These are phyloP conservation scores for Aegilops umbellulata DNA, from an alignment of 176 grass and related monocot species.

Conservation along the genomic window DNA sequence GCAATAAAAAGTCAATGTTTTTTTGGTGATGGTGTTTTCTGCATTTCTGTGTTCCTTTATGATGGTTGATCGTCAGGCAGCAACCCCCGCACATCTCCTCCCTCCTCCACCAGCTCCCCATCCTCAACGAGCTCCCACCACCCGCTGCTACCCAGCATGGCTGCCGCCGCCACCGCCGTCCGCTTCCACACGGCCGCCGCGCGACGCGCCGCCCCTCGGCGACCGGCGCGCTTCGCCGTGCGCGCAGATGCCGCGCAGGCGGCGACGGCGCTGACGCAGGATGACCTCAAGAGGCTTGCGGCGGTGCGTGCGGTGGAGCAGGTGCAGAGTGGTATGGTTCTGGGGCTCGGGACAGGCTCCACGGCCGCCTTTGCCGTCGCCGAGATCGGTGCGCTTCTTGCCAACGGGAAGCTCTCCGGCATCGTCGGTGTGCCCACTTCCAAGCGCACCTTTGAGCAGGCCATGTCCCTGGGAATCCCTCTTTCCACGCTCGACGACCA, in stretches of 20 bases:
- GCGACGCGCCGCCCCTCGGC: constrained; percentile 11
- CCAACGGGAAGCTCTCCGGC: constrained; percentile 60
- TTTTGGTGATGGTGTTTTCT: too few species aligned
- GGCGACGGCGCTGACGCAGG: constrained; percentile 63
- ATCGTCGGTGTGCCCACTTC: constrained; percentile 95
- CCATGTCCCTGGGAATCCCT: constrained; percentile 78
- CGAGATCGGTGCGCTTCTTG: constrained; percentile 80
- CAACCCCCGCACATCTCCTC: constrained; percentile 1
- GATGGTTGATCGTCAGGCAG: constrained; percentile 21
- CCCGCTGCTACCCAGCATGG: constrained; percentile 25
- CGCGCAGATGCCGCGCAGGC: constrained; percentile 54
- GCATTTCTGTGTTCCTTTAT: too few species aligned
- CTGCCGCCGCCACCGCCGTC: constrained; percentile 36
- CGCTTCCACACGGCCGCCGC: constrained; percentile 33
- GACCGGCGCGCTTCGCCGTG: constrained; percentile 13
- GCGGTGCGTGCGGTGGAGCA: constrained; percentile 90
- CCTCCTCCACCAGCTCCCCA: constrained; percentile 20
- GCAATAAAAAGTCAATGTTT: too few species aligned
- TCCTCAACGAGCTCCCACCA: constrained; percentile 16
- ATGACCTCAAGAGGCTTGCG: constrained; percentile 94
- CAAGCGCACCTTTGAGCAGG: constrained; percentile 93
- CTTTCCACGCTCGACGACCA: constrained; percentile 95
- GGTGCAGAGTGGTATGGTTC: constrained; percentile 89
- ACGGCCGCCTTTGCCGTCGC: constrained; percentile 93
- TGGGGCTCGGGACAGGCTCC: constrained; percentile 92